A percentile compares a stretch with the other conserved stretches of the same genome.
Evolutionary conservation across 2,329 filamentous ascomycete genomes (phyloP).

Genomic region (Byssochlamys sp.): DNA sequence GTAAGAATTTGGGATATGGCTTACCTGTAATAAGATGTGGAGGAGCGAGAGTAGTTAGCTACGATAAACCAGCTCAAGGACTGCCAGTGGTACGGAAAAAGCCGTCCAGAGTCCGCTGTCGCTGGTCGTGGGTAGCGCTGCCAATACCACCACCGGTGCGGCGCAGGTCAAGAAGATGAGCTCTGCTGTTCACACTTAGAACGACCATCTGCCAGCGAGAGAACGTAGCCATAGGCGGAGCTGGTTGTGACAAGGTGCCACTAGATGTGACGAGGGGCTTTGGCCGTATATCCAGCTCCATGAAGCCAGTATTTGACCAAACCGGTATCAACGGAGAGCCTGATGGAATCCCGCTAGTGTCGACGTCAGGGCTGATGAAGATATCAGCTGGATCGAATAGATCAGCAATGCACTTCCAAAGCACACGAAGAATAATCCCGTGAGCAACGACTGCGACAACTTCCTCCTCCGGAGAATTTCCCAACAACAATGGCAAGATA

Average conservation of each 20-base stretch:
- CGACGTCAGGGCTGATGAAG: conserved; percentile 30
- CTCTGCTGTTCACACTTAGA: conserved; percentile 55
- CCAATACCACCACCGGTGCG: conserved; percentile 76
- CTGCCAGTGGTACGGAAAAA: conserved; percentile 55
- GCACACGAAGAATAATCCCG: conserved; percentile 64
- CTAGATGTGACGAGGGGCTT: background rate
- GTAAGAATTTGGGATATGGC: conserved; percentile 7
- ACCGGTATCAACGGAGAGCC: conserved; percentile 44
- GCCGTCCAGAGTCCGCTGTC: conserved; percentile 63
- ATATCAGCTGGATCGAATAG: conserved; percentile 44
- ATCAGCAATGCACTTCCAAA: conserved; percentile 55
- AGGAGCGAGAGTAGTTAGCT: background rate
- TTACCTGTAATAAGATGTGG: background rate
- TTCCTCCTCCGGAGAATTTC: conserved; percentile 20
- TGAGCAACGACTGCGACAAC: conserved; percentile 66
- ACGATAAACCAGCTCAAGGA: conserved; percentile 3
- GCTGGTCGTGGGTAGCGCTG: conserved; percentile 63
- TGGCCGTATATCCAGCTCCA: conserved; percentile 37
- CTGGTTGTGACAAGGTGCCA: background rate
- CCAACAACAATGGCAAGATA: conserved; percentile 48
- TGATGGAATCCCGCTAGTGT: conserved; percentile 21
- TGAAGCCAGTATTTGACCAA: conserved; percentile 59
- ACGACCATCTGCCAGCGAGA: conserved; percentile 45
- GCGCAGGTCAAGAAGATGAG: conserved; percentile 64
- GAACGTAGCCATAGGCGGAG: conserved; percentile 2